These are phyloP conservation scores for Fraxinus cuspidata DNA, from an alignment of 257 asterid species.

Conservation along the genomic window DNA sequence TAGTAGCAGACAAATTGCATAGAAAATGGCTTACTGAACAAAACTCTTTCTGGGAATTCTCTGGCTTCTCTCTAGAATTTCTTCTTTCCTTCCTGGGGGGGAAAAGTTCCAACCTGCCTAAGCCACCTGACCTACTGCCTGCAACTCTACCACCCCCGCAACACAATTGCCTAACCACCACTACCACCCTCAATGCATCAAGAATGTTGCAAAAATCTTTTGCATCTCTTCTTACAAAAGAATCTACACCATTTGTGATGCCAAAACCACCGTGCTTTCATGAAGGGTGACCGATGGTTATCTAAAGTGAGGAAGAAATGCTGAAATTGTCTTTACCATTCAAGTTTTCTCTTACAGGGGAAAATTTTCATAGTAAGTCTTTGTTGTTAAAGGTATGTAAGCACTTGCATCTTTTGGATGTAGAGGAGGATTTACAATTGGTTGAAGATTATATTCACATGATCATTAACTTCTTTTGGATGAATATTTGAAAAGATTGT, in stretches of 20 bases:
- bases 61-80: no score
- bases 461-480: not conserved
- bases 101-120: no score
- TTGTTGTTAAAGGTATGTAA: not conserved
- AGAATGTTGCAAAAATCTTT: not conserved
- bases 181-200: not conserved
- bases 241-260: conserved; percentile 1
- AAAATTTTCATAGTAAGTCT: not conserved
- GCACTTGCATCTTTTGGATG: not conserved
- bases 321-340: not conserved
- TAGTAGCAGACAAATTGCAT: no score
- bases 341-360: not conserved
- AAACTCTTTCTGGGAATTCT: no score
- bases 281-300: not conserved
- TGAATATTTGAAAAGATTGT: not conserved
- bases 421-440: not conserved
- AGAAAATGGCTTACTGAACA: not conserved
- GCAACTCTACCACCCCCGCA: not conserved
- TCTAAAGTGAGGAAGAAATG: not conserved
- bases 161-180: not conserved
- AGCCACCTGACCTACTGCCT: not conserved
- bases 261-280: not conserved
- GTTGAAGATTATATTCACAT: not conserved
- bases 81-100: no score
- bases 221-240: conserved; percentile 1